Base-by-base conservation (phyloP, 2,329 filamentous ascomycete species). In the Neofusicoccum kwambonambiense region DNA sequence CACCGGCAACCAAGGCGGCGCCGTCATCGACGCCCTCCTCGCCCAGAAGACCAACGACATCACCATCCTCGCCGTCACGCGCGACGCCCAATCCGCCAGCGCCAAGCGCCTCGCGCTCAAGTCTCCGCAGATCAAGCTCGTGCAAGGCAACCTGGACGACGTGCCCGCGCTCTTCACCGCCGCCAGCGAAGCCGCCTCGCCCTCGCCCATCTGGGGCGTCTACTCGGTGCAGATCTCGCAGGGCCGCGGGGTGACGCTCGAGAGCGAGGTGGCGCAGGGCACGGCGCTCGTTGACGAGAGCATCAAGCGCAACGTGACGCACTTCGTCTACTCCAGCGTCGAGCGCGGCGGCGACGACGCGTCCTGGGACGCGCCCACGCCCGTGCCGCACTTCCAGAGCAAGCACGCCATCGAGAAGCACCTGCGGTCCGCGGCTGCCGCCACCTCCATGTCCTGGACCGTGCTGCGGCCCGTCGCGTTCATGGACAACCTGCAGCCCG, bases 251-350 rank as follows among this genome's bases (percentile, higher is more conserved):
- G 75, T 76, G 67, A 83, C 77, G 8, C 73, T 77, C 47, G 77
- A 78, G 42, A 71, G 72, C 67, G 83, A 86, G 74, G 80, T 85
- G 67, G 66, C 69, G 1, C 86, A 90, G 73, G 88, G 87, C 62
- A 87, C 82, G 45, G 79, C 76, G 0, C 76, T 90, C 7, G 79
- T 89, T 64, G 84, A 89, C 65, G 84, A 81, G n/a, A 79, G 84
- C 2, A 71, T 89, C 65, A 80, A 82, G 31, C 74, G 83, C 31
- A 80, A 80, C 12, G 84, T 90, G 44, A 78, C 81, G 65, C 83
- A 87, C 70, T 88, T 90, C 69, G 82, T 90, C 50, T 90, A 89
- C 76, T 84, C 81, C 35, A 86, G 82, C 61, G 86, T 89, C 31
- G 88, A 90, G 67, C 85, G 88, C 44, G 86, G 87, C 49, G 86